Evolutionary conservation across 2,329 filamentous ascomycete genomes (phyloP).

Genomic region (Phaeosphaeria sp.): DNA sequence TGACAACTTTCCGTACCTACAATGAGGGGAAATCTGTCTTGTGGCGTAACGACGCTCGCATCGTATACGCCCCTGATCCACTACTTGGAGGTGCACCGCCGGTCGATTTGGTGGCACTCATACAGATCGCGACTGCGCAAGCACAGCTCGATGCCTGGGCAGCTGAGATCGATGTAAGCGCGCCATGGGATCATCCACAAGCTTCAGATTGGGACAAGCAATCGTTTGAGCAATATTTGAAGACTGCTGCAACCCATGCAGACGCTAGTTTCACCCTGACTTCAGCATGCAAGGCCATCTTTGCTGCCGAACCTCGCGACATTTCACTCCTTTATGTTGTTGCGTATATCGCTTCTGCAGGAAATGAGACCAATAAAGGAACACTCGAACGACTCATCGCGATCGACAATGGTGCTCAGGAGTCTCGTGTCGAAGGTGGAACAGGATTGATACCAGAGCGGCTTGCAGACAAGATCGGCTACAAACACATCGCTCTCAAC

Average conservation of each 20-base stretch:
- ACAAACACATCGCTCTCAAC: constrained; percentile 21
- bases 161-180: constrained; percentile 19
- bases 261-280: constrained; percentile 18
- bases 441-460: constrained; percentile 26
- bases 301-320: constrained; percentile 18
- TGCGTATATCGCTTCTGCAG: constrained; percentile 26
- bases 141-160: constrained; percentile 24
- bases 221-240: constrained; percentile 18
- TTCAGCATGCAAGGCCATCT: constrained; percentile 17
- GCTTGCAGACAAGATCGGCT: constrained; percentile 21
- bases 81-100: constrained; percentile 20
- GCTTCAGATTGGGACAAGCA: constrained; percentile 19
- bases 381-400: constrained; percentile 16
- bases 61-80: constrained; percentile 15
- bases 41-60: constrained; percentile 19
- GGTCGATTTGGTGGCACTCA: constrained; percentile 10
- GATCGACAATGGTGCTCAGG: constrained; percentile 20
- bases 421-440: constrained; percentile 27
- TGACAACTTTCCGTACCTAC: constrained; percentile 24
- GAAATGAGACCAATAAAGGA: constrained; percentile 23
- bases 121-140: constrained; percentile 15
- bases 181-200: constrained; percentile 21
- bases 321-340: constrained; percentile 25
- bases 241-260: constrained; percentile 2
- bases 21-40: constrained; percentile 18